phyloP scores from a whole-genome alignment of 2,329 filamentous ascomycete genomes.

The Arachnomyces sp. region DNA sequence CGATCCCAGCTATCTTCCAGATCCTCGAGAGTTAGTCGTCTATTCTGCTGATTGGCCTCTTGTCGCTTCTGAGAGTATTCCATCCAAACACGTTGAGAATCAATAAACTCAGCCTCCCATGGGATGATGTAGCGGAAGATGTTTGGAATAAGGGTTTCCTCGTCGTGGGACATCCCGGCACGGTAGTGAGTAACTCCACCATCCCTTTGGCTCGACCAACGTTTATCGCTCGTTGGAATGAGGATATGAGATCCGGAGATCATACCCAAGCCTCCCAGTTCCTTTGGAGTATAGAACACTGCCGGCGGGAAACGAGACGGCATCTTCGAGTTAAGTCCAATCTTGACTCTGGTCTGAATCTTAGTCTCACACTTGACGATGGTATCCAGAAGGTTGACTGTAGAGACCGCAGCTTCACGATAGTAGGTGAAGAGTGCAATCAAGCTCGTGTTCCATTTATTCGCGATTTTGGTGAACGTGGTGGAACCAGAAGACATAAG shows the following conservation, averaged over 20 bases:
- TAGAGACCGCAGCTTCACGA: constrained; percentile 92
- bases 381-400: constrained; percentile 85
- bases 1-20: constrained; percentile 98
- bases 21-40: constrained; percentile 87
- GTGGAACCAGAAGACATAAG: constrained; percentile 99
- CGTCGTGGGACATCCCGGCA: constrained; percentile 95
- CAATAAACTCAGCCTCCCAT: constrained; percentile 98
- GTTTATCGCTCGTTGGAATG: constrained; percentile 94
- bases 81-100: constrained; percentile 97
- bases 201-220: constrained; percentile 97
- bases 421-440: constrained; percentile 99
- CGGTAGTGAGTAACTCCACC: constrained; percentile 95
- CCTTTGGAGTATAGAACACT: constrained; percentile 98
- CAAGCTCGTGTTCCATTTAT: constrained; percentile 98
- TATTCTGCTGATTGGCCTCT: constrained; percentile 95
- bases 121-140: constrained; percentile 99
- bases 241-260: constrained; percentile 97
- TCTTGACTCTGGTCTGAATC: constrained; percentile 98
- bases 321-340: constrained; percentile 98
- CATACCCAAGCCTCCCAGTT: constrained; percentile 94
- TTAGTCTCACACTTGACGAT: constrained; percentile 99
- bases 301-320: constrained; percentile 95
- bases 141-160: constrained; percentile 95
- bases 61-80: constrained; percentile 97
- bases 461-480: constrained; percentile 98